Evolutionary conservation across 106 monocot species (phyloP), one percentile per base, ranked within the genome.

Genomic region (Allium sativum): DNA sequence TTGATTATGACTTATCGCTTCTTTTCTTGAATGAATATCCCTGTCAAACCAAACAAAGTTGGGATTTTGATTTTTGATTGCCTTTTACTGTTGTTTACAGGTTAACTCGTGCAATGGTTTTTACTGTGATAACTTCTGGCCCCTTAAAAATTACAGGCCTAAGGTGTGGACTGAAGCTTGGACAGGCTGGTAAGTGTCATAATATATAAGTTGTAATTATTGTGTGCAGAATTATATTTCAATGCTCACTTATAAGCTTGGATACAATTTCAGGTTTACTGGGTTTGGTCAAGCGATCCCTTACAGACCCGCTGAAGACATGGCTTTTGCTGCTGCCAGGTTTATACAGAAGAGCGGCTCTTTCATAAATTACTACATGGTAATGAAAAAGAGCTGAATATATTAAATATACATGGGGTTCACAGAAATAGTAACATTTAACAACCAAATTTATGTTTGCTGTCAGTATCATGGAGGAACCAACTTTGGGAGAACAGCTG

Each of bases 361-460:
- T 59, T 98, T 85, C 65, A 47, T 91, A 46, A 98, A 98, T 68
- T 98, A 98, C 68, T 98, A 98, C 58, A 98, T 98, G 96, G 96
- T 92, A 65, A 84, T 48, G 44, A 70, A 5, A 48, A 31, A 31
- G 31, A 31, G 31, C 31, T 31, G 5, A 31, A 31, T 31, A 31
- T 7, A 19, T 14, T 9, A 58, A 51, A 43, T 13, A 55, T 58
- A n/a, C 44, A 8, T 18, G 52, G 45, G 16, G 12, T 48, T 20
- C 17, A 44, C 9, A 18, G 61, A 14, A 19, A 60, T 10, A 17
- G 17, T 17, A 40, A 17, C 44, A 60, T 60, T 22, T 44, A 8
- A 3, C 13, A 60, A 60, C 44, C 5, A 51, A 46, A 53, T 22
- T 42, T 47, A 51, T 64, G 7, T 51, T 40, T 45, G 11, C 15